Evolutionary conservation across 129 eudicot genomes (phyloP).

Genomic region (Artemisia argyi): DNA sequence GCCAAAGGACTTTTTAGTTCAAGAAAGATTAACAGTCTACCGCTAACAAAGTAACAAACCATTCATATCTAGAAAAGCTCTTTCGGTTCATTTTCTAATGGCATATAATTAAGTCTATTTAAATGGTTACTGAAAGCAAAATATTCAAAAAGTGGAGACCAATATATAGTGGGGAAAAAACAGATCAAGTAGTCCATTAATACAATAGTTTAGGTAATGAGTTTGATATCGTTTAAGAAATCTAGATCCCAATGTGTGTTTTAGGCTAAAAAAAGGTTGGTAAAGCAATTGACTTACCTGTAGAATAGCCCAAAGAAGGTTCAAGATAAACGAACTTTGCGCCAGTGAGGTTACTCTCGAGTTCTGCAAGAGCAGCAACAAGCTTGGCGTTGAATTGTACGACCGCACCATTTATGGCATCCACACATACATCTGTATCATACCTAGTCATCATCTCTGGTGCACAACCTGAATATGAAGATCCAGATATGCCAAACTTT

Average conservation of each 20-base stretch:
- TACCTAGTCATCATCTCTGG: constrained; percentile 28
- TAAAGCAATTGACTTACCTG: constrained; percentile 2
- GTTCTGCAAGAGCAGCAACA: constrained; percentile 22
- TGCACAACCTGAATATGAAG: constrained; percentile 38
- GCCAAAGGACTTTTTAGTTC: no score
- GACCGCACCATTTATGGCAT: constrained; percentile 29
- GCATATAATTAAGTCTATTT: no score
- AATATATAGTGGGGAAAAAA: no score
- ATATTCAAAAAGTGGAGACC: no score
- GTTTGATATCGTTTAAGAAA: background rate
- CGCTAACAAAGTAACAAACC: no score
- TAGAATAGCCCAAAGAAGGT: constrained; percentile 29
- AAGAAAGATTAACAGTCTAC: no score
- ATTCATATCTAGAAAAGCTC: no score
- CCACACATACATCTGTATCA: constrained; percentile 33
- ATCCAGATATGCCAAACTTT: constrained; percentile 42
- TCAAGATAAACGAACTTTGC: constrained; percentile 36
- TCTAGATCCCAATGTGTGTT: background rate
- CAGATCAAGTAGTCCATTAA: no score
- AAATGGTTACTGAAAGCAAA: no score
- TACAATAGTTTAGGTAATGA: no score
- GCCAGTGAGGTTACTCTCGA: constrained; percentile 29
- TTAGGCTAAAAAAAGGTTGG: background rate
- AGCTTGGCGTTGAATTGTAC: constrained; percentile 38
- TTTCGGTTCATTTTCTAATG: no score